Evolutionary conservation across 768 basidiomycete species (phyloP), one percentile per base, ranked within the genome.

Genomic region (Serendipita sp.): DNA sequence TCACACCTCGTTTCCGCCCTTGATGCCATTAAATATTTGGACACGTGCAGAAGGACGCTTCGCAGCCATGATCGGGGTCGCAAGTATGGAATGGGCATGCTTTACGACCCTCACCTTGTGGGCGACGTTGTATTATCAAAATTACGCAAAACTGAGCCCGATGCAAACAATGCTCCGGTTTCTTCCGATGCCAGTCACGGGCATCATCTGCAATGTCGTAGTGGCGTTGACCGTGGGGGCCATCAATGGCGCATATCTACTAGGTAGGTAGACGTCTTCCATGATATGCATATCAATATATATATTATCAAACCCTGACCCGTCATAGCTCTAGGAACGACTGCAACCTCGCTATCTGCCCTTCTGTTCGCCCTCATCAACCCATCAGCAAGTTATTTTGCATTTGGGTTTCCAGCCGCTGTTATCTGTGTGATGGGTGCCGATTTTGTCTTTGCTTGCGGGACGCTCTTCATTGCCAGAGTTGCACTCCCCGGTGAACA

Each of bases 401-500:
- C 84, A 1, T 85, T 77, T 63, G 82, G 81, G 3, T 90, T 90
- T 71, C 85, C 87, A 0, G 79, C 83, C 0, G 78, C 85, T 0
- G 72, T 81, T 42, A 63, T 85, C 48, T 72, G 79, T 22, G 88
- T 89, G 14, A 77, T 88, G 51, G 89, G 89, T 20, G 86, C 82
- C 0, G 89, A 90, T 68, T 87, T 90, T 65, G 81, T 86, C 1
- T 90, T 82, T 67, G 74, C 88, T 0, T 73, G 82, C 0, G 89
- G 88, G 2, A 85, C 85, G 3, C 72, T 90, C 16, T 90, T 85
- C 67, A 79, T 88, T 44, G 84, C 87, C 2, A 85, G 83, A 67
- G 76, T 85, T 9, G 77, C 81, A 1, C 70, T 78, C 1, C 82
- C 81, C 2, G 77, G 85, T 62, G 88, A 90, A 67, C 88, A 90